Conservation (phyloP, 2,329 filamentous ascomycete genomes). For the Colletotrichum eremochloae region DNA sequence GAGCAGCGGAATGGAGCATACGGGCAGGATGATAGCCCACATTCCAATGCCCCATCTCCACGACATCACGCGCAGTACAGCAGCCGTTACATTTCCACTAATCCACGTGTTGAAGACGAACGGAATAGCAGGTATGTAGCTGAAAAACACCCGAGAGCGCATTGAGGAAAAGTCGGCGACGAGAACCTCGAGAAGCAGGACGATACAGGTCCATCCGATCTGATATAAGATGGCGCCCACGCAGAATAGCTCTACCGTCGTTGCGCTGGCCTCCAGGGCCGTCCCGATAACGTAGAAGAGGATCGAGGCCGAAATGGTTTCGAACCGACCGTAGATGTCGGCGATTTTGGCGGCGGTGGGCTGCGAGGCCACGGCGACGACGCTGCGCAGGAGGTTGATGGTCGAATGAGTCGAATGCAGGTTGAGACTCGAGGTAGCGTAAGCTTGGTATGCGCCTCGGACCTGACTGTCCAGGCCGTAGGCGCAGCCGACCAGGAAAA, state of each 20-base stretch:
- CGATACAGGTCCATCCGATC: constrained; percentile 69
- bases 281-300: constrained; percentile 69
- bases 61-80: constrained; percentile 62
- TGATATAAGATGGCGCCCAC: constrained; percentile 69
- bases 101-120: constrained; percentile 76
- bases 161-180: constrained; percentile 72
- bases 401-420: constrained; percentile 70
- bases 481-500: constrained; percentile 72
- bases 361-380: constrained; percentile 71
- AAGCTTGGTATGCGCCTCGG: constrained; percentile 66
- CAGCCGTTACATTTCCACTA: constrained; percentile 67
- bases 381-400: constrained; percentile 68
- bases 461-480: constrained; percentile 70
- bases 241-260: constrained; percentile 63
- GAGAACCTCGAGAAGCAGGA: constrained; percentile 71
- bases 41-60: constrained; percentile 76
- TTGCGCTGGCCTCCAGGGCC: constrained; percentile 65
- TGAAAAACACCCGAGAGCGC: constrained; percentile 71
- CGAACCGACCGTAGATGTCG: constrained; percentile 72
- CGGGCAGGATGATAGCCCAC: constrained; percentile 72
- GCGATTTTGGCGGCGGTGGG: constrained; percentile 73
- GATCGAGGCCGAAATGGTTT: constrained; percentile 68
- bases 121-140: constrained; percentile 70
- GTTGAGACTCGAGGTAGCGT: constrained; percentile 65
- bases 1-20: constrained; percentile 68